phyloP scores from a whole-genome alignment of 1,284 basidiomycete species.

The Melampsora occidentalis region DNA sequence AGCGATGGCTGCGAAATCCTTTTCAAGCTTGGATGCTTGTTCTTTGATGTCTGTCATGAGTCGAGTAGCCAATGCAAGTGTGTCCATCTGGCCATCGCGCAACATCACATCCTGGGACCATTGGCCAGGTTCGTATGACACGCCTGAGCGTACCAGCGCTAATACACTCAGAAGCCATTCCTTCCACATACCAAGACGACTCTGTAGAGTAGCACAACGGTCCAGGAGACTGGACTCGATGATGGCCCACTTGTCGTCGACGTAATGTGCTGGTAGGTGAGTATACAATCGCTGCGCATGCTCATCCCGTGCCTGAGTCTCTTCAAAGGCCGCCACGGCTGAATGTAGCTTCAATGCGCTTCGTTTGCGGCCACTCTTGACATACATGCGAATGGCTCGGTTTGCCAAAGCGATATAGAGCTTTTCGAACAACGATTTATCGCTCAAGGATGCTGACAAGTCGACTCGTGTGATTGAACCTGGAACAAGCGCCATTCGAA shows the following conservation, averaged over 20 bases:
- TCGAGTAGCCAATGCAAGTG: slow-evolving; percentile 56
- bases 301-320: slow-evolving; percentile 68
- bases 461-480: slow-evolving; percentile 36
- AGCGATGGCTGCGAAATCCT: slow-evolving; percentile 65
- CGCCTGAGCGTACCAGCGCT: slow-evolving; percentile 49
- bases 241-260: slow-evolving; percentile 55
- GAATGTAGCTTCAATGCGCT: slow-evolving; percentile 79
- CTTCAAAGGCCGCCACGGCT: slow-evolving; percentile 76
- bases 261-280: slow-evolving; percentile 76
- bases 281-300: slow-evolving; percentile 68
- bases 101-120: slow-evolving; percentile 47
- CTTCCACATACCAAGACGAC: slow-evolving; percentile 46
- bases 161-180: slow-evolving; percentile 49
- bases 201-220: slow-evolving; percentile 46
- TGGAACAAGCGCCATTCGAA: neutral
- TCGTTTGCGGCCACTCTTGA: slow-evolving; percentile 72
- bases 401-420: slow-evolving; percentile 61
- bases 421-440: slow-evolving; percentile 48
- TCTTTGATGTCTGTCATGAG: slow-evolving; percentile 61
- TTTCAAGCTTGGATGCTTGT: slow-evolving; percentile 60
- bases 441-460: slow-evolving; percentile 38
- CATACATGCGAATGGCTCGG: slow-evolving; percentile 76
- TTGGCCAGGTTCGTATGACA: slow-evolving; percentile 42
- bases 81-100: slow-evolving; percentile 4
- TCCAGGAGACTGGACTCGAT: slow-evolving; percentile 45